phyloP scores from a whole-genome alignment of 1,284 basidiomycete genomes.

The Xerocomus cyaneibrunnescens region DNA sequence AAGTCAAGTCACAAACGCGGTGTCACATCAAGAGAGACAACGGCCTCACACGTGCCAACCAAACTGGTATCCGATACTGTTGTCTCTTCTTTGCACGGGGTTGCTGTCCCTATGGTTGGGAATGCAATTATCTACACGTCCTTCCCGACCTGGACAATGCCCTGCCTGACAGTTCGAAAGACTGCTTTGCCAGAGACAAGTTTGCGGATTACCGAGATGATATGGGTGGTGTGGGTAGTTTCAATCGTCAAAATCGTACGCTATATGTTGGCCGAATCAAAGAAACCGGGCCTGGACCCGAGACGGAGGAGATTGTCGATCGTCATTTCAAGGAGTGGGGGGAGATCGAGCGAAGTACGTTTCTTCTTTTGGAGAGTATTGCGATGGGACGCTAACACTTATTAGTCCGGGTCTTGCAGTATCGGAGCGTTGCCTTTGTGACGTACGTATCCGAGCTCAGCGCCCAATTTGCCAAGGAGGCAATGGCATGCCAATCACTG shows the following conservation, averaged over 20 bases:
- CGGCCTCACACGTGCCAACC: slow-evolving; percentile 92
- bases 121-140: slow-evolving; percentile 93
- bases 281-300: slow-evolving; percentile 83
- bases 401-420: slow-evolving; percentile 86
- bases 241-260: slow-evolving; percentile 92
- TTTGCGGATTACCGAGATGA: slow-evolving; percentile 98
- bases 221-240: slow-evolving; percentile 98
- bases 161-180: slow-evolving; percentile 89
- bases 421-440: slow-evolving; percentile 95
- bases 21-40: slow-evolving; percentile 89
- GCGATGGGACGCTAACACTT: slow-evolving; percentile 11
- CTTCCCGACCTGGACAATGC: slow-evolving; percentile 71
- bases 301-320: slow-evolving; percentile 87
- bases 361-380: background rate
- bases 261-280: slow-evolving; percentile 94
- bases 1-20: slow-evolving; percentile 88
- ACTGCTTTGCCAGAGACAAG: slow-evolving; percentile 97
- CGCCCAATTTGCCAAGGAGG: slow-evolving; percentile 97
- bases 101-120: slow-evolving; percentile 96
- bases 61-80: slow-evolving; percentile 86
- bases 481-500: slow-evolving; percentile 98
- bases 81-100: slow-evolving; percentile 97
- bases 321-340: slow-evolving; percentile 98
- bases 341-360: slow-evolving; percentile 89
- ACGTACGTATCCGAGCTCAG: slow-evolving; percentile 86